Evolutionary conservation across 352 stramenopile species (phyloP).

Genomic region (Phytophthora chlamydospora): DNA sequence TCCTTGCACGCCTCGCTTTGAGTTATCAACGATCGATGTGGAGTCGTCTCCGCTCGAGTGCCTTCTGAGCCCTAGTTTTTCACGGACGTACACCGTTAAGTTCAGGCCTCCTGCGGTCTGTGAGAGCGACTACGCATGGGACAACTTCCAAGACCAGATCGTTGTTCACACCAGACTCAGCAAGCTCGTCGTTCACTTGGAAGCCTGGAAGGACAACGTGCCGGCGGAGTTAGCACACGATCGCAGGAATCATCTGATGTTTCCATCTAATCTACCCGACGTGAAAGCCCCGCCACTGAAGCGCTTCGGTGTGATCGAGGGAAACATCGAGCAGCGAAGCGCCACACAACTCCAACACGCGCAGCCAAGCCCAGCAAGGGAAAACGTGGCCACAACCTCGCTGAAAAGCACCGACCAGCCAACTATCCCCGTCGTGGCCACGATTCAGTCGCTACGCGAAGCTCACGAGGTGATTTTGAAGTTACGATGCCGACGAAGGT

Average conservation of each 20-base stretch:
- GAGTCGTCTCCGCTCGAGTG: slow-evolving; percentile 9
- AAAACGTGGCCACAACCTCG: background rate
- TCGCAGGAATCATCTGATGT: slow-evolving; percentile 16
- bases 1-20: slow-evolving; percentile 58
- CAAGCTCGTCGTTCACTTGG: slow-evolving; percentile 48
- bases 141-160: slow-evolving; percentile 77
- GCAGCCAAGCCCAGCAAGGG: slow-evolving; percentile 3
- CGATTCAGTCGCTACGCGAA: slow-evolving; percentile 36
- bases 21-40: slow-evolving; percentile 16
- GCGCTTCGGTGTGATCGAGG: slow-evolving; percentile 63
- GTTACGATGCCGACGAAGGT: slow-evolving; percentile 34
- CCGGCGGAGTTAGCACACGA: background rate
- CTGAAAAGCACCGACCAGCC: background rate
- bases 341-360: slow-evolving; percentile 1
- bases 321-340: slow-evolving; percentile 8
- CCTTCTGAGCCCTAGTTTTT: slow-evolving; percentile 27
- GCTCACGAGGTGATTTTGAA: slow-evolving; percentile 46
- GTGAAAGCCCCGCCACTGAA: slow-evolving; percentile 60
- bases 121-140: slow-evolving; percentile 58
- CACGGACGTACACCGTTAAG: slow-evolving; percentile 38
- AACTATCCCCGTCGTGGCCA: slow-evolving; percentile 7
- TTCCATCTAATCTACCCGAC: slow-evolving; percentile 34
- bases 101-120: slow-evolving; percentile 42
- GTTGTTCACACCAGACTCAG: slow-evolving; percentile 63
- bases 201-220: slow-evolving; percentile 33